phyloP scores from a whole-genome alignment of 345 rosid species.

The Pistacia integerrima region DNA sequence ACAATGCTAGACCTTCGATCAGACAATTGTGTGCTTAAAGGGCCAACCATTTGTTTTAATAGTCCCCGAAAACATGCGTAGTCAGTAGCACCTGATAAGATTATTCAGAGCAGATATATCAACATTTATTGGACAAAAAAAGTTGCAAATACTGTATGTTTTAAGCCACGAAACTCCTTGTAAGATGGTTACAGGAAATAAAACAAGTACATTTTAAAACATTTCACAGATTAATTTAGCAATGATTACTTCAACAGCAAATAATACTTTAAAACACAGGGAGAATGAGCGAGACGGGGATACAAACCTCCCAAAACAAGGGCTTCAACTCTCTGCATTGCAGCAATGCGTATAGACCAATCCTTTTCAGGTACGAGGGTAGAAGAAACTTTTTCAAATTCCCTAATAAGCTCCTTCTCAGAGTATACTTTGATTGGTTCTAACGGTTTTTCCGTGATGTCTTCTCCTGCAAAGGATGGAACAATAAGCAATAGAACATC shows the following conservation, averaged over 20 bases:
- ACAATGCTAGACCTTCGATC: constrained; percentile 97
- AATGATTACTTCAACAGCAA: neutral
- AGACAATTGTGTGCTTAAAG: constrained; percentile 78
- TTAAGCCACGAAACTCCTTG: too few species aligned
- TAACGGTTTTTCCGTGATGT: constrained; percentile 70
- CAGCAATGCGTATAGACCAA: constrained; percentile 96
- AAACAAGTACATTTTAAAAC: neutral
- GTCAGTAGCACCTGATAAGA: constrained; percentile 75
- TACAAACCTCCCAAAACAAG: constrained; percentile 90
- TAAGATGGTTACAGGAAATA: too few species aligned
- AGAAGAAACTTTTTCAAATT: constrained; percentile 84
- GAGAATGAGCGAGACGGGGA: neutral
- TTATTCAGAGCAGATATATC: constrained; percentile 10
- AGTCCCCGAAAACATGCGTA: constrained; percentile 87
- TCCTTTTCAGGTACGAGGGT: constrained; percentile 97
- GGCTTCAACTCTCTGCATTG: constrained; percentile 98
- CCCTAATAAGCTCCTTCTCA: constrained; percentile 92
- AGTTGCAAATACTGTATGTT: too few species aligned
- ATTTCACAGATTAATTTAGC: neutral
- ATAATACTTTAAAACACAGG: neutral
- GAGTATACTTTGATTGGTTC: constrained; percentile 91
- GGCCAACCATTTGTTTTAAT: constrained; percentile 89
- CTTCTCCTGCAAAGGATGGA: constrained; percentile 65
- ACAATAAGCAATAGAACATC: constrained; percentile 17
- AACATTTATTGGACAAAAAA: constrained; percentile 10